Evolutionary conservation across 192 early-diverging fungal species (phyloP), one percentile per base, ranked within the genome.

Genomic region (Rhizoclosmatium globosum): DNA sequence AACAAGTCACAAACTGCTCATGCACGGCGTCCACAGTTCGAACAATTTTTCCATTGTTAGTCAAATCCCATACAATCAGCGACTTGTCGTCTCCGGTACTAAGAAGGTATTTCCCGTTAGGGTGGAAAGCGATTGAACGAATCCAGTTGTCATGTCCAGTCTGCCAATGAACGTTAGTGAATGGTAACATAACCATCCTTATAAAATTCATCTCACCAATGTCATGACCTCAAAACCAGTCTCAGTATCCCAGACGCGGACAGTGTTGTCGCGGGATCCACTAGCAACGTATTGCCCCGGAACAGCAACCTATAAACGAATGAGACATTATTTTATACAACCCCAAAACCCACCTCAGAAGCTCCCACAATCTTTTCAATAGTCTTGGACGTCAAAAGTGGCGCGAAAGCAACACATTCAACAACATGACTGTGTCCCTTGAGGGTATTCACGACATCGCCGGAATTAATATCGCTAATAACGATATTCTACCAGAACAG

Each of bases 391-490:
- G 93, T 85, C 42, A 72, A 83, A 19, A 82, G 65, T 9, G 97
- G 97, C 19, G 92, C 94, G 87, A 97, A 98, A 19, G 88, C 88
- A 0, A 94, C 91, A 59, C 92, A 94, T 79, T 99, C 97, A 44
- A 99, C 93, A n/a, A 98, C 96, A 78, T 99, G 95, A 15, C 94
- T 94, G 82, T 99, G 97, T 31, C 95, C 96, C 47, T 94, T 87
- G 79, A 97, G 85, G 61, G 95, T 94, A 72, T 83, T 86, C 76
- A 93, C 92, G 77, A 87, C 89, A 60, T 95, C 94, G 56, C 94
- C 94, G 4, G 89, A 85, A 3, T 82, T 47, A 2, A 88, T 70
- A 74, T 97, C 95, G 94, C 94, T 96, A 19, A 98, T 65, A 13
- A 92, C 88, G n/a, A 96, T 86, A 31, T 92, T 94, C 92, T 95